Evolutionary conservation across 495 filamentous ascomycete species (phyloP).

Genomic region (Corynascus novoguineensis): DNA sequence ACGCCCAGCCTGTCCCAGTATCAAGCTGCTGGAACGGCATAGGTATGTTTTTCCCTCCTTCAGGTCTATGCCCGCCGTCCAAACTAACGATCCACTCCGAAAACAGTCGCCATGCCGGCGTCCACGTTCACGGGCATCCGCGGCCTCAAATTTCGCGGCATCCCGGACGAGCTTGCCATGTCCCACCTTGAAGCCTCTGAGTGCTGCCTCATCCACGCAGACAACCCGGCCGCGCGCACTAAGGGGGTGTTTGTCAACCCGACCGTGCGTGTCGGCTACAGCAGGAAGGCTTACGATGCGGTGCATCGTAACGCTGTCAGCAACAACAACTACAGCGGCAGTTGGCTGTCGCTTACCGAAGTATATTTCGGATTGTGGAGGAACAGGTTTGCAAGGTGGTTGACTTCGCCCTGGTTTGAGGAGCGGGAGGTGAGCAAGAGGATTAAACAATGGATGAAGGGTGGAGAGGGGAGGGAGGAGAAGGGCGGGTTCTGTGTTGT

Average conservation of each 20-base stretch:
- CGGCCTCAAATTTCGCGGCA: slow-evolving; percentile 57
- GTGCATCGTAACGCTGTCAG: too few relatives aligned
- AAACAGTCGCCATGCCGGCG: slow-evolving; percentile 38
- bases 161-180: slow-evolving; percentile 61
- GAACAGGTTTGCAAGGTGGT: slow-evolving; percentile 32
- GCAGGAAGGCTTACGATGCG: slow-evolving; percentile 48
- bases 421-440: slow-evolving; percentile 34
- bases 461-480: slow-evolving; percentile 40
- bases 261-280: slow-evolving; percentile 70
- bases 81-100: too few relatives aligned
- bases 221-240: slow-evolving; percentile 49
- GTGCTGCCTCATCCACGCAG: slow-evolving; percentile 77
- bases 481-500: slow-evolving; percentile 63
- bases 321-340: slow-evolving; percentile 10
- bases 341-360: slow-evolving; percentile 31
- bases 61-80: neutral
- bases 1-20: slow-evolving; percentile 58
- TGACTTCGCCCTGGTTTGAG: slow-evolving; percentile 27
- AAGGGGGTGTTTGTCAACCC: slow-evolving; percentile 75
- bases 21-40: slow-evolving; percentile 83
- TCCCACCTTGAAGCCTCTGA: slow-evolving; percentile 72
- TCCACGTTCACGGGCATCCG: slow-evolving; percentile 23
- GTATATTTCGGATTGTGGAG: slow-evolving; percentile 43
- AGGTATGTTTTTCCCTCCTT: slow-evolving; percentile 25
- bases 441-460: slow-evolving; percentile 39